Percentiles rank a stretch among this genome's conserved stretches.
Conservation (phyloP, 768 basidiomycete species). For the Boletus tomentosulus region DNA sequence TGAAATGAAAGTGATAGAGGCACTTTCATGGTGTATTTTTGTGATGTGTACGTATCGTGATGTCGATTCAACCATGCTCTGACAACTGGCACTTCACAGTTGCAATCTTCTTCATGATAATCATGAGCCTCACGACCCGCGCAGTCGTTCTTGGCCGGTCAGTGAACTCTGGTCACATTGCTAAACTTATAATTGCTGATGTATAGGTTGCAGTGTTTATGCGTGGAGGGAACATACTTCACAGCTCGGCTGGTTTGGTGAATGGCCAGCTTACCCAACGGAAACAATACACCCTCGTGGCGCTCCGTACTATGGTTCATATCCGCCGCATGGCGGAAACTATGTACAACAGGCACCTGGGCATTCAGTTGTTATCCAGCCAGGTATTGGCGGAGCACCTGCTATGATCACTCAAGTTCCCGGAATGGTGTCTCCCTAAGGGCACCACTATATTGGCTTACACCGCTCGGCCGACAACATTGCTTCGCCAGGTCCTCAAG, state of each 20-base stretch:
- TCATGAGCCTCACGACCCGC: conserved; percentile 50
- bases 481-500: background rate
- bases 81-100: conserved; percentile 27
- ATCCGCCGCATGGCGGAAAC: conserved; percentile 29
- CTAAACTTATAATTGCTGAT: background rate
- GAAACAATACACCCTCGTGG: conserved; percentile 22
- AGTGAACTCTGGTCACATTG: background rate
- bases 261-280: conserved; percentile 55
- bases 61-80: conserved; percentile 1
- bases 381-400: conserved; percentile 54
- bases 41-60: conserved; percentile 37
- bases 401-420: conserved; percentile 62
- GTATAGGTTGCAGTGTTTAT: conserved; percentile 13
- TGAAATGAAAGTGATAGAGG: conserved; percentile 75
- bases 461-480: background rate
- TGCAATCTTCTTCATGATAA: conserved; percentile 47
- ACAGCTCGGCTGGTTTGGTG: conserved; percentile 76
- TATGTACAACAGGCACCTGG: conserved; percentile 52
- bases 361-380: conserved; percentile 66
- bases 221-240: conserved; percentile 35
- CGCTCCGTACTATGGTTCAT: conserved; percentile 32
- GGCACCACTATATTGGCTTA: background rate
- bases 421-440: conserved; percentile 23
- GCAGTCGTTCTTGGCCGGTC: conserved; percentile 32
- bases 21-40: conserved; percentile 75